Evolutionary conservation across 1,139 yeast species (phyloP), one percentile per base, ranked within the genome.

Genomic region (Schizosaccharomyces versatilis): DNA sequence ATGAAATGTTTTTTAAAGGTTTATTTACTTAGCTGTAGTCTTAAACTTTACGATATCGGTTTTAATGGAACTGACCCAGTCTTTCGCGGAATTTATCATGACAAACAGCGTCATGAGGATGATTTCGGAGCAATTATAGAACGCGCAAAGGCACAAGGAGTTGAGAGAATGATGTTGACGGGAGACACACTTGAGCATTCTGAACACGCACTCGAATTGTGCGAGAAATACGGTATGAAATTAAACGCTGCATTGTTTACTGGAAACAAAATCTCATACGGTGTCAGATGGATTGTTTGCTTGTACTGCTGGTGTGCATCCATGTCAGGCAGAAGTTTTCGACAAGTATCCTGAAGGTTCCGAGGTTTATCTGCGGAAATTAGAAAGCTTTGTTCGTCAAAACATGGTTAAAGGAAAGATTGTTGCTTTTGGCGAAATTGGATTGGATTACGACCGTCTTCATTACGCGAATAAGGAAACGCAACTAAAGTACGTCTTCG

Each of bases 231-330:
- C 54, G 60, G 71, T 71, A 47, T 24, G 57, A 24, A 24, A 44
- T 8, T 19, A 10, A 19, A 3, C n/a, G 2, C 12, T 24, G 5
- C 32, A 24, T 24, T 24, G 5, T 24, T 24, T 24, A 5, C 32
- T 24, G 32, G 32, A 5, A 24, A 24, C 32, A 24, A 5, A 24
- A 5, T 24, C 32, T 24, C 32, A 24, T 24, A 24, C 32, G 5
- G 5, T 24, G 5, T 7, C 32, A 58, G 58, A 66, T 59, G 55
- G 60, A 61, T 56, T 68, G 64, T 60, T 69, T 65, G 52, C 69
- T 59, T 77, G 84, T 14, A 90, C 98, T 0, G 90, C 80, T 1
- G 98, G 98, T 9, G 94, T 88, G 1, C 98, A 90, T 68, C 98
- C 98, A 12, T 55, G 57, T 17, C 58, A 54, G 38, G 56, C 58